Evolutionary conservation across 495 filamentous ascomycete species (phyloP).

Genomic region (Podospora didyma): DNA sequence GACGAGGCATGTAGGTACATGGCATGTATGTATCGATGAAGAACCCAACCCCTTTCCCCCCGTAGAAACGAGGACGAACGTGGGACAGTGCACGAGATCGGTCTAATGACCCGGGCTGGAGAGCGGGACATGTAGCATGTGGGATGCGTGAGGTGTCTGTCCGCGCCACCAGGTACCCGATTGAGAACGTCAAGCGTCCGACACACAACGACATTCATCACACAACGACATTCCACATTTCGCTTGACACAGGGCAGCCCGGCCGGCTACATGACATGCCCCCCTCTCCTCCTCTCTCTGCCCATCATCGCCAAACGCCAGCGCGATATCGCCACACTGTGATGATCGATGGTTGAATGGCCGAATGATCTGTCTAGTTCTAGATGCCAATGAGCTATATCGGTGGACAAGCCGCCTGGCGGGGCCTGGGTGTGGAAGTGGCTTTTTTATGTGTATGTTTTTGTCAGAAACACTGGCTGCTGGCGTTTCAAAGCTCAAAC

Average conservation of each 20-base stretch:
- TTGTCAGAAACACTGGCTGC: not conserved
- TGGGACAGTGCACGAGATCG: not conserved
- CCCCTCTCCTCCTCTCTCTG: too few species aligned
- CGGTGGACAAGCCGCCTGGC: too few species aligned
- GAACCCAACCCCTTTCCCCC: too few species aligned
- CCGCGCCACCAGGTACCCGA: not conserved
- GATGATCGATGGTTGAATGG: too few species aligned
- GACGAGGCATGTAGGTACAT: too few species aligned
- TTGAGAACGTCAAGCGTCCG: not conserved
- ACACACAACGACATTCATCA: not conserved
- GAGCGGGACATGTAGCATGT: not conserved
- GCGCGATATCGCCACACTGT: too few species aligned
- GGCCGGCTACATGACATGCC: too few species aligned
- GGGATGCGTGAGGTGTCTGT: not conserved
- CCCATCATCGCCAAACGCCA: too few species aligned
- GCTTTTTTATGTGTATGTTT: not conserved
- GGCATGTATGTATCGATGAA: too few species aligned
- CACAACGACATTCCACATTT: not conserved
- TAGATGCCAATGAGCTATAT: too few species aligned
- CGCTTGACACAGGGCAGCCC: not conserved
- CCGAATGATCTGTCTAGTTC: too few species aligned
- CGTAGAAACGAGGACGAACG: too few species aligned
- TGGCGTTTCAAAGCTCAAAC: conserved; percentile 11
- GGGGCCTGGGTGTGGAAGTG: not conserved
- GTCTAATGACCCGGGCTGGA: not conserved